Base-by-base conservation (phyloP, 148 eudicot genomes). In the Polygonum maritimum region DNA sequence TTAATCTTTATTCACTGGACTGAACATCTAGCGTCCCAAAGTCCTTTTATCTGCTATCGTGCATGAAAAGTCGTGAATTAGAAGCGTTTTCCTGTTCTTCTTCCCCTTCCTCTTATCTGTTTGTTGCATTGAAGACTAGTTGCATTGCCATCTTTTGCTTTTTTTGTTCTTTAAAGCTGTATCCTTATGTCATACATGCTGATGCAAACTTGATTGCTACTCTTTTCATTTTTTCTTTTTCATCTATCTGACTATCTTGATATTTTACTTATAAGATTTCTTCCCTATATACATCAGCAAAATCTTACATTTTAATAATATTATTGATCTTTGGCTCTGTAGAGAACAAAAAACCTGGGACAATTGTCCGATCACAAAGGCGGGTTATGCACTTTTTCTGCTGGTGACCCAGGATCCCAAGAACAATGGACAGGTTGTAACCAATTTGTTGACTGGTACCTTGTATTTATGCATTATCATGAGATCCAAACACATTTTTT, bases 321-420 rank as follows among this genome's bases (percentile, higher is more conserved):
- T 13, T n/a, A 67, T 36, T 67, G 19, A 67, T 31, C 7, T 36
- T 4, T 44, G 75, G 7, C 19, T 48, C n/a, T 72, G 54, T 72
- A 72, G 75, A 72, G 22, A 72, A 19, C 38, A 44, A 72, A 44
- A 72, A 19, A 72, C 19, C 35, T 18, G 18, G 75, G 44, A 26
- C 54, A 0, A 26, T 8, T 72, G 52, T 71, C 52, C 12, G 18
- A 71, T 71, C 74, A 19, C 49, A 13, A 71, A 41, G 52, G 33
- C 2, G 1, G 1, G 35, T 19, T 48, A 12, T 45, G 31, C 33
- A 45, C 35, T 22, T 70, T 14, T 69, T 48, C 36, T 39, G 49
- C 22, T 75, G 73, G 47, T 12, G 18, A 44, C 54, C 49, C 3
- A 71, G 74, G 74, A 18, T 63, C 40, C 39, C 69, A 63, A 67